Base-by-base conservation (phyloP, 2,329 filamentous ascomycete species). In the Phialocephala sp. region DNA sequence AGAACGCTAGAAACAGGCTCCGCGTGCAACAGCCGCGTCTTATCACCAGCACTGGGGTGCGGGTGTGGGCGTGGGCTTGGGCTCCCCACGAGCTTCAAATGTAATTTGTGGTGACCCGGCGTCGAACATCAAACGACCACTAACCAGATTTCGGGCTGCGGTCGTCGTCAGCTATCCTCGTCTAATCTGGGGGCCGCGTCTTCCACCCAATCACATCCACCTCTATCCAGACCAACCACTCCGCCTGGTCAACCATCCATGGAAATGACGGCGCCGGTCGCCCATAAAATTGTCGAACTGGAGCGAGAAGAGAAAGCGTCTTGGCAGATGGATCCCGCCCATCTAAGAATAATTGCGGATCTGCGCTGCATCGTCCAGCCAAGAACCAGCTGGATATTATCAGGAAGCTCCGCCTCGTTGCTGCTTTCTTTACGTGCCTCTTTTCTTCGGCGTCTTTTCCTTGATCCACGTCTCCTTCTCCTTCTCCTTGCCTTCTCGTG, bases 351-450 rank as follows among this genome's bases (percentile, higher is more conserved):
- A 39, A 39, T 57, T 22, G 32, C 18, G 55, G 55, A 57, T 57
- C 55, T 35, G 5, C 52, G 52, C 52, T 43, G 45, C 45, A 54
- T 35, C 4, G 50, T 5, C 27, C 32, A 57, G 55, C 55, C 55
- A 57, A 57, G 55, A 57, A 57, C 35, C n/a, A 57, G 55, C 55
- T 41, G 32, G 55, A 57, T 57, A 57, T 57, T 57, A 57, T 37
- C 55, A 57, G 32, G 32, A n/a, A 11, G 55, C 55, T 39, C 18
- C 32, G 54, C 55, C 55, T 27, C 18, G 14, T 22, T 57, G 32
- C 55, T 37, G 8, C 55, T 37, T 24, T 39, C 32, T 37, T 57
- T 41, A 57, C 55, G 55, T 57, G 22, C 55, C n/a, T 35, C 18
- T 22, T 37, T 41, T 37, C 18, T 39, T 57, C 55, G 32, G 55